A percentile compares a stretch with the other conserved stretches of the same genome.
Evolutionary conservation across 306 rosid genomes (phyloP).

Genomic region (Carpinus viminea): DNA sequence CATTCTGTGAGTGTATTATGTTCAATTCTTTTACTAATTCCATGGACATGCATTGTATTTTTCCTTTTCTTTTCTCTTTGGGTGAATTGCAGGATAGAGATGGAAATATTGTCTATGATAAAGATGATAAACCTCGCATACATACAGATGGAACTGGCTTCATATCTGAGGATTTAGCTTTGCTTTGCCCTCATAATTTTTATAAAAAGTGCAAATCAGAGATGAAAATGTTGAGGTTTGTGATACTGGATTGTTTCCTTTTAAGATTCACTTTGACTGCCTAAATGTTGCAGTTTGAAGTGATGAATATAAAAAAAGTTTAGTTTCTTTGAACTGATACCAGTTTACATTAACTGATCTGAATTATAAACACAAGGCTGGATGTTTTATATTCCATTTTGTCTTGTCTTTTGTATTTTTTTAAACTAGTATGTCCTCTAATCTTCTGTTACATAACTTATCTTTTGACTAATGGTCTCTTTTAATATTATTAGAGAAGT

Average conservation of each 20-base stretch:
- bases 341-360: neutral
- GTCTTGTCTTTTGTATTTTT: neutral
- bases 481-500: constrained; percentile 35
- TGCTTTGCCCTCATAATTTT: constrained; percentile 52
- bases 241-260: constrained; percentile 6
- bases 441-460: constrained; percentile 11
- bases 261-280: neutral
- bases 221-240: constrained; percentile 42
- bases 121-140: constrained; percentile 51
- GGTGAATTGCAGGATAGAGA: constrained; percentile 51
- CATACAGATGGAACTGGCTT: constrained; percentile 92
- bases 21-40: neutral
- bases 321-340: neutral
- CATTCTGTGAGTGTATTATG: neutral
- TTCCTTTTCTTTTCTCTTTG: neutral
- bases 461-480: constrained; percentile 5
- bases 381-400: neutral
- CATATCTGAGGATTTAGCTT: constrained; percentile 77
- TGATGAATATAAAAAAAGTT: neutral
- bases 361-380: neutral
- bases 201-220: constrained; percentile 22
- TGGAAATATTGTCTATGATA: constrained; percentile 26
- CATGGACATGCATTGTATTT: neutral
- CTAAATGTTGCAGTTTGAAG: neutral
- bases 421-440: neutral